phyloP scores from a whole-genome alignment of 179 eudicot species.

The Actinidia chinensis region DNA sequence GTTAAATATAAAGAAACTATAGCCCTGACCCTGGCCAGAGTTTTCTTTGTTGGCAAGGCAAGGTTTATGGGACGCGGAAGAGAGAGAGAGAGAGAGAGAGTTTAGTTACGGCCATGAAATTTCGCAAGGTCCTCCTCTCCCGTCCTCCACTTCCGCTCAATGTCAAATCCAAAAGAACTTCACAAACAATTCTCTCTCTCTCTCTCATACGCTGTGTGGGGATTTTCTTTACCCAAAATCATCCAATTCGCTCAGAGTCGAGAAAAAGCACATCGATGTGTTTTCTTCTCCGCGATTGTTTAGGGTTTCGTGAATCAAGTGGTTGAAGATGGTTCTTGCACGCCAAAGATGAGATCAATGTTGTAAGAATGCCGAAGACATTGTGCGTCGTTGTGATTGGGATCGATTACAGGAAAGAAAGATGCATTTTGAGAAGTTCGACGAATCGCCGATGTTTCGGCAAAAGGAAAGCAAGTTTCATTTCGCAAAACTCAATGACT shows the following conservation, averaged over 20 bases:
- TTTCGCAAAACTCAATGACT: conserved; percentile 28
- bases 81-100: not conserved
- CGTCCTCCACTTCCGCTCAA: conserved; percentile 11
- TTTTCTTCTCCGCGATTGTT: not conserved
- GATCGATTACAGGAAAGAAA: conserved; percentile 9
- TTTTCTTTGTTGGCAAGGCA: no score
- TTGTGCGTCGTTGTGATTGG: not conserved
- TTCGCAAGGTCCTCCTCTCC: conserved; percentile 10
- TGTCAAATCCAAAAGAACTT: not conserved
- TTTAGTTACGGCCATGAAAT: conserved; percentile 17
- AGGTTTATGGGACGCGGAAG: no score
- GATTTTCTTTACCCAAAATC: not conserved
- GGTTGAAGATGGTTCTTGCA: not conserved
- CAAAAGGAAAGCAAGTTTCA: conserved; percentile 24
- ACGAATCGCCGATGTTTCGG: conserved; percentile 21
- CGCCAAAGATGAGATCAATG: not conserved
- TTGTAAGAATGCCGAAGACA: not conserved
- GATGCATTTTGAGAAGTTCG: conserved; percentile 15
- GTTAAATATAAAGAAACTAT: no score
- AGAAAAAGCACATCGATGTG: not conserved
- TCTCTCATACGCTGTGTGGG: not conserved
- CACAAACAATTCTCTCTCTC: not conserved
- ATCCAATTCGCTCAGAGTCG: not conserved
- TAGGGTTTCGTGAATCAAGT: not conserved
- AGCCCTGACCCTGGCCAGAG: no score